These are phyloP conservation scores for Mrakia gelida DNA, from an alignment of 768 basidiomycete genomes.

Conservation along the genomic window DNA sequence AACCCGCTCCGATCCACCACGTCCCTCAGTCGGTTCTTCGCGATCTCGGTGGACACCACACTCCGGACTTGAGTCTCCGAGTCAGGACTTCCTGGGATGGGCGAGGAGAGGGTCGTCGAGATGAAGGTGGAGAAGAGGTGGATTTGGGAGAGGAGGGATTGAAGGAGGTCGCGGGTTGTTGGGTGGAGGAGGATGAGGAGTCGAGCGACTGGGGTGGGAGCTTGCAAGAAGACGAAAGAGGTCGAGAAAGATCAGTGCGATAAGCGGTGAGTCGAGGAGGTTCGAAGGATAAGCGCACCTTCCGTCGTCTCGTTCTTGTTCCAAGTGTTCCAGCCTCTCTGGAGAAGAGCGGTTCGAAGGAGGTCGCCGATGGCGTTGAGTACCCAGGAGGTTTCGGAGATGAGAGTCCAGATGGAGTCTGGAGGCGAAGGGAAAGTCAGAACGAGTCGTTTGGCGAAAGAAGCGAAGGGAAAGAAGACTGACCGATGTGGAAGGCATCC, in stretches of 20 bases:
- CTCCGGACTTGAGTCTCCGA: not conserved
- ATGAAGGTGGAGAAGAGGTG: not conserved
- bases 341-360: not conserved
- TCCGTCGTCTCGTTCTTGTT: not conserved
- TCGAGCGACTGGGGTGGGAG: not conserved
- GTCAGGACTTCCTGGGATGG: not conserved
- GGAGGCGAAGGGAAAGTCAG: no score
- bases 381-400: not conserved
- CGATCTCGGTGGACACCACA: not conserved
- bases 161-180: not conserved
- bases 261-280: no score
- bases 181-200: conserved; percentile 3
- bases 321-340: conserved; percentile 2
- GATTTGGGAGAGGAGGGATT: conserved; percentile 1
- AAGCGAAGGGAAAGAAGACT: not conserved
- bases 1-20: not conserved
- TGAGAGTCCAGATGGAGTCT: conserved; percentile 5
- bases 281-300: not conserved
- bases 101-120: not conserved
- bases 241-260: not conserved
- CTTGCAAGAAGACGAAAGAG: not conserved
- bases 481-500: not conserved
- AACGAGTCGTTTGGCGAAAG: not conserved
- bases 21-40: not conserved
- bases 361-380: not conserved